Evolutionary conservation across 75 land plant species (phyloP), one percentile per base, ranked within the genome.

Genomic region (Cunninghamia lanceolata): DNA sequence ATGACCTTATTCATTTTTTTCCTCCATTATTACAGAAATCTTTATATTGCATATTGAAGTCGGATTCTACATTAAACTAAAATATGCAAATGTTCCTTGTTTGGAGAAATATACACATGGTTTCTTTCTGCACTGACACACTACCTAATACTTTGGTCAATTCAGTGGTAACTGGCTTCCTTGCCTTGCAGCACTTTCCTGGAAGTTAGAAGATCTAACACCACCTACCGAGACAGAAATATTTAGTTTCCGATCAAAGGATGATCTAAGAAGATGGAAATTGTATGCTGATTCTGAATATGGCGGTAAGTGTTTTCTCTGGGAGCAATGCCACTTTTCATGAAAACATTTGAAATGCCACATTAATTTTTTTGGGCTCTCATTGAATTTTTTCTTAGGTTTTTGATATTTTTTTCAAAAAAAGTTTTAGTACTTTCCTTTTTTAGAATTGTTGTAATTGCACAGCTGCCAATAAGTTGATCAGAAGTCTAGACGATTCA

Each of bases 241-340:
- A 30, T 97, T 94, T 88, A 93, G 88, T 54, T 96, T 96, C 90
- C 91, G 89, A 84, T 91, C 96, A 40, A 89, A 94, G 73, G 92
- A 94, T 21, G 96, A 96, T 85, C 83, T 96, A 68, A 92, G 91
- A 36, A 90, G 84, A 45, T 96, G 98, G 98, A 94, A 94, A 86
- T 86, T 96, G 1, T 95, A 95, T 85, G 93, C 96, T 81, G 98
- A 96, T 88, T 92, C 93, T 85, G 92, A 95, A 85, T 93, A 91
- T 87, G 96, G 98, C 89, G 98, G 98, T 92, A 83, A 77, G 83
- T 78, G n/a, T 39, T 52, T 76, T 85, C 45, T 19, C 9, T 21
- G 19, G 46, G 56, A 9, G 19, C 32, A 42, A 78, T 17, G 46
- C 9, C 9, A 42, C 17, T 42, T 78, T 40, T 39, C 11, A 19